These are phyloP conservation scores for Biscogniauxia mediterranea DNA, from an alignment of 2,329 filamentous ascomycete genomes.

Conservation along the genomic window DNA sequence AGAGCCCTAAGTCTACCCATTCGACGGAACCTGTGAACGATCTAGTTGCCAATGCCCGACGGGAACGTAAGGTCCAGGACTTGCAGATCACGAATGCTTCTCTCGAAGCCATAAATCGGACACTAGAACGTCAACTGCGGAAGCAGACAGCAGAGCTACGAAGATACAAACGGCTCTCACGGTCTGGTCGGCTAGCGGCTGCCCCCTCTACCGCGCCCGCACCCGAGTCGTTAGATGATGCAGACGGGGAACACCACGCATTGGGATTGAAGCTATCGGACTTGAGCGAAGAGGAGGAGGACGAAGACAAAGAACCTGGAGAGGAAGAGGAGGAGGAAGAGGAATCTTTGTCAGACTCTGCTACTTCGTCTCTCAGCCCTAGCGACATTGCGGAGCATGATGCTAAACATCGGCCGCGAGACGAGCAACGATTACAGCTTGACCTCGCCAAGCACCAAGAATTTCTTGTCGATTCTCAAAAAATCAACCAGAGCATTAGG, in stretches of 20 bases:
- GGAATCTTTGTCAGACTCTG: slow-evolving; percentile 46
- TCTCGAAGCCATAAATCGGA: slow-evolving; percentile 90
- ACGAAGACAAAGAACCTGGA: slow-evolving; percentile 32
- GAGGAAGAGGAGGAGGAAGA: slow-evolving; percentile 49
- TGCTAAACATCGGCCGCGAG: slow-evolving; percentile 61
- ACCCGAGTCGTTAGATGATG: slow-evolving; percentile 43
- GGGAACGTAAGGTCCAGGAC: slow-evolving; percentile 93
- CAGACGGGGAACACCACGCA: slow-evolving; percentile 42
- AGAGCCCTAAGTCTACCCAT: slow-evolving; percentile 57
- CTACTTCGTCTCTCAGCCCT: slow-evolving; percentile 40
- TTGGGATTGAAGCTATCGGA: slow-evolving; percentile 48
- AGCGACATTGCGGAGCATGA: slow-evolving; percentile 42
- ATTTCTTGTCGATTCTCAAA: slow-evolving; percentile 83
- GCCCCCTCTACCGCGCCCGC: slow-evolving; percentile 45
- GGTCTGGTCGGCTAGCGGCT: slow-evolving; percentile 71
- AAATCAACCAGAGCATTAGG: slow-evolving; percentile 92
- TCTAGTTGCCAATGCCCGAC: slow-evolving; percentile 79
- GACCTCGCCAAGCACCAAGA: slow-evolving; percentile 89
- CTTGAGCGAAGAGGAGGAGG: slow-evolving; percentile 46
- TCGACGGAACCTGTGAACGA: slow-evolving; percentile 66
- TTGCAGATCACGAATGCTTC: slow-evolving; percentile 96
- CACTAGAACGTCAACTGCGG: slow-evolving; percentile 83
- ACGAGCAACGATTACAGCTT: slow-evolving; percentile 79
- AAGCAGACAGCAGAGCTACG: slow-evolving; percentile 89
- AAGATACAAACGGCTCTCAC: slow-evolving; percentile 79